Conservation (phyloP, 2,329 filamentous ascomycete species). For the Elsinoe arachidis region DNA sequence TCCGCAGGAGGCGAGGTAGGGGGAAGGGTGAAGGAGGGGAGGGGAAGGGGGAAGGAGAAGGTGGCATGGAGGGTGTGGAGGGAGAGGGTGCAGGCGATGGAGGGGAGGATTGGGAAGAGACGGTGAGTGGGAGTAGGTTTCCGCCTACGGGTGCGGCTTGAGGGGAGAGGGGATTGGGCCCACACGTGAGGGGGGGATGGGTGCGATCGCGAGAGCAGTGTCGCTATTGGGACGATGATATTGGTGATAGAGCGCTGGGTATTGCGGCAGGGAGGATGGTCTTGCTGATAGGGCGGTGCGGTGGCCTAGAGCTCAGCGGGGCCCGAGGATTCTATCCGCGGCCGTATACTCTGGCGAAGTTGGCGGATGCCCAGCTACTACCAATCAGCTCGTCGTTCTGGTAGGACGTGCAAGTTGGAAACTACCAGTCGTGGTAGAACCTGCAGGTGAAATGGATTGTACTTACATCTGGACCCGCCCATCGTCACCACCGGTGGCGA, state of each 20-base stretch:
- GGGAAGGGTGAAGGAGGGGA: slow-evolving; percentile 55
- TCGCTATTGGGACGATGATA: no score
- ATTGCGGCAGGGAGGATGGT: no score
- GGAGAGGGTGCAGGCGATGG: slow-evolving; percentile 48
- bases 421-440: background rate
- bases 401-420: no score
- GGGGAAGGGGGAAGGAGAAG: slow-evolving; percentile 72
- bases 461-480: slow-evolving; percentile 73
- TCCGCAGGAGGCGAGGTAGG: no score
- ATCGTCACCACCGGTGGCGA: slow-evolving; percentile 89
- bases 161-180: slow-evolving; percentile 4
- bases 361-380: slow-evolving; percentile 9
- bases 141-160: slow-evolving; percentile 50
- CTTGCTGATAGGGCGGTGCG: no score
- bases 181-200: no score
- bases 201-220: no score
- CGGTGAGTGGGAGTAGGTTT: slow-evolving; percentile 62
- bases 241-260: no score
- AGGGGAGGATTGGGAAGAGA: slow-evolving; percentile 55
- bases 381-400: no score
- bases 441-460: slow-evolving; percentile 16
- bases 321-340: no score
- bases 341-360: background rate
- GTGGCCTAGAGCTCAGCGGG: no score
- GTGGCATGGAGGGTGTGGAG: slow-evolving; percentile 57